Evolutionary conservation across 139 green algal genomes (phyloP).

Genomic region (Chlorella sp.): DNA sequence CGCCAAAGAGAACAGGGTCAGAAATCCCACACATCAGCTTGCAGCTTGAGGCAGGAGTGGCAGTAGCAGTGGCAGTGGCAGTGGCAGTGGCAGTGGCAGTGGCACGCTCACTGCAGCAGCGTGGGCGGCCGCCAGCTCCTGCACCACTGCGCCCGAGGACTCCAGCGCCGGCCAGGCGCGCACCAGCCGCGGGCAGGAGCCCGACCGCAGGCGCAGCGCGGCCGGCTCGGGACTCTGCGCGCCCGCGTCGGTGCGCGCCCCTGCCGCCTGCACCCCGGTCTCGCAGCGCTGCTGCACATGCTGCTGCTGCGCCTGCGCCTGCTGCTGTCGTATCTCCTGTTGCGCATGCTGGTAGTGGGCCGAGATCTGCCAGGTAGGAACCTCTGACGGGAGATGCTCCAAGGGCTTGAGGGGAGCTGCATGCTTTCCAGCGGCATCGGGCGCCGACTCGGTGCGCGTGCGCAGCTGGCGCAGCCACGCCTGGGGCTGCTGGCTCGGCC

Average conservation of each 20-base stretch:
- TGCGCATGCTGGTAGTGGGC: background rate
- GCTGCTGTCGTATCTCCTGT: background rate
- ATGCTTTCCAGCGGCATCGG: background rate
- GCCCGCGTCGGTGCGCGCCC: background rate
- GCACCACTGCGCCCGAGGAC: background rate
- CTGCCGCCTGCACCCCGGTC: background rate
- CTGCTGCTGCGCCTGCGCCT: background rate
- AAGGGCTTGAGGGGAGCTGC: background rate
- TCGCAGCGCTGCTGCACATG: constrained; percentile 2
- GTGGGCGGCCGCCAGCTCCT: background rate
- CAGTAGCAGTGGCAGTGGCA: background rate
- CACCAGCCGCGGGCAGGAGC: background rate
- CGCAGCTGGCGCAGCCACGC: background rate
- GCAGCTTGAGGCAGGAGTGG: background rate
- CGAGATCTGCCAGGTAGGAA: background rate
- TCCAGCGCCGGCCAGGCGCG: background rate
- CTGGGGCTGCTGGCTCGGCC: background rate
- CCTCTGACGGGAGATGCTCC: background rate
- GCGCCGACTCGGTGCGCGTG: background rate
- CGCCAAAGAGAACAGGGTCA: background rate
- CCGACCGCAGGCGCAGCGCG: background rate
- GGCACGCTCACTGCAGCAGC: background rate
- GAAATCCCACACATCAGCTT: no score
- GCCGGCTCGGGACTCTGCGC: background rate
- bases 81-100: background rate